Base-by-base conservation (phyloP, 2,329 filamentous ascomycete genomes). In the Aspergillus ochraceus region DNA sequence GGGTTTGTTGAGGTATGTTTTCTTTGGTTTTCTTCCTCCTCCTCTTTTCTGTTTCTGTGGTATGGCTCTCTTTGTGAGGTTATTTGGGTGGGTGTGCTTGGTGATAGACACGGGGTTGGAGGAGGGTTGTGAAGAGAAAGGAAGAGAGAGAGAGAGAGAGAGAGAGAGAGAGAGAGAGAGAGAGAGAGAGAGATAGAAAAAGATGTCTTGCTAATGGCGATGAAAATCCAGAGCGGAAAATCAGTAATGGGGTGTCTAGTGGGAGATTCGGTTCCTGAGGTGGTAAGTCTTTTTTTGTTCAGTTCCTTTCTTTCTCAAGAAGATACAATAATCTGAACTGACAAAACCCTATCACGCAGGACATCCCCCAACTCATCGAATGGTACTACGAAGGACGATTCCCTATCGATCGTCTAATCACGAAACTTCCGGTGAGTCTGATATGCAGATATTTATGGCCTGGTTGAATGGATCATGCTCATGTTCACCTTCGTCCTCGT, bases 341-440 rank as follows among this genome's bases (percentile, higher is more conserved):
- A 36, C 14, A 5, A 36, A 36, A 9, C 4, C 11, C 11, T 17
- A 12, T 36, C 32, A 36, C 6, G 17, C 5, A 59, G 62, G 56
- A 60, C 3, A 62, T 67, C 24, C 58, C 60, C 1, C 61, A 61
- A 17, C 57, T 68, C 52, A 63, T 67, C 8, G 19, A 64, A 19
- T 67, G 65, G 64, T 66, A 67, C 42, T 53, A 61, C 8, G 57
- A 65, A 22, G 64, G 64, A 0, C 51, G 52, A 22, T 68, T 65
- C 10, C 66, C 64, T 1, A 60, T 65, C 45, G 56, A 63, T 29
- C 46, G 59, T 45, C 57, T 65, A 11, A 32, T 63, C n/a, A 58
- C 36, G 6, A 42, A 17, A n/a, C 17, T 42, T n/a, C 36, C 36
- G 6, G 36, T 42, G 17, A n/a, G 36, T 42, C 17, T n/a, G 3